Evolutionary conservation across 2,329 filamentous ascomycete genomes (phyloP), one percentile per base, ranked within the genome.

Genomic region (Monilinia polystroma): DNA sequence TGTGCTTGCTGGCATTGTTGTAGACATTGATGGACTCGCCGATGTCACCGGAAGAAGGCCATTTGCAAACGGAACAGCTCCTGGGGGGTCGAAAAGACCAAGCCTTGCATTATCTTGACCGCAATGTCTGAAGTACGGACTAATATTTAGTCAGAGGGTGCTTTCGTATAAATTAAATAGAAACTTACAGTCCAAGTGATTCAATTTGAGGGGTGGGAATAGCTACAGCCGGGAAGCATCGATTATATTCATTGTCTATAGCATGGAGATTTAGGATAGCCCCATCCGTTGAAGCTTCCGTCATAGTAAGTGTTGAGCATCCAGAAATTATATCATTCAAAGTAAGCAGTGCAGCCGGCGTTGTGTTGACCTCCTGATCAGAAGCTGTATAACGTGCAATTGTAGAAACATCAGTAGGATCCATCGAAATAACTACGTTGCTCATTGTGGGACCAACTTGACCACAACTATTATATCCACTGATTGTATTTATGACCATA

Each of bases 31-130:
- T 18, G 63, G 20, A 53, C 63, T 68, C 4, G 75, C 62, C 20
- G 76, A 72, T 55, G 62, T 55, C 3, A 72, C 69, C 3, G 75
- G 49, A 10, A 71, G 66, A 7, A 72, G 64, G 14, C 63, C 76
- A 18, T 71, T 72, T 6, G 77, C 58, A 14, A 78, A 73, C 4
- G 78, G 77, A 18, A 80, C 73, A 23, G 78, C 78, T 70, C 78
- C 79, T 11, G 78, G 77, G 6, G 78, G 78, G 64, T 80, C 79
- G 68, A 79, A 80, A 4, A 80, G 72, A 2, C 79, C 79, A 68
- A 79, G 76, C 7, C 70, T 69, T 16, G 75, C 75, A 69, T 78
- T 78, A 6, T 75, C 75, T 63, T 75, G 75, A 67, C 77, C 78
- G 2, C 78, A 78, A 47, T 72, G 74, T 10, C 76, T 76, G 77